Evolutionary conservation across 805 yeast species (phyloP).

Genomic region (Starmerella riodocensis): DNA sequence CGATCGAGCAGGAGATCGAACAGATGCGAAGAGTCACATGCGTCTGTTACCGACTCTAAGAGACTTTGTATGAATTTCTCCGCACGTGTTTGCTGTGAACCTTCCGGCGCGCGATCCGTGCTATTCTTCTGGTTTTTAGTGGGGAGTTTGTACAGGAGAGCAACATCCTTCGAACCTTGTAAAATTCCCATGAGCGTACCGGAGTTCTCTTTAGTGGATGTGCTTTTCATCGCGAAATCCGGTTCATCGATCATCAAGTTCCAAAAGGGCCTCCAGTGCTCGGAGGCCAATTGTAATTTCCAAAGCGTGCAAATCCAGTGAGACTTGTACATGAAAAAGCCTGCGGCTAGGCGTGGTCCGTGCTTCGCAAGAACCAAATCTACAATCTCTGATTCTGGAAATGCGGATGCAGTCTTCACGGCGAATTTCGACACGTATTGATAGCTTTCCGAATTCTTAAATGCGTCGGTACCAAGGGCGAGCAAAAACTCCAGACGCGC

Average conservation of each 20-base stretch:
- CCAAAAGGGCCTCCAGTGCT: background rate
- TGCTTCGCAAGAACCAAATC: background rate
- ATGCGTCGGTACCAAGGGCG: background rate
- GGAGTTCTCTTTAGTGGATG: background rate
- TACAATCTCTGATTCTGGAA: background rate
- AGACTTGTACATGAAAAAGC: background rate
- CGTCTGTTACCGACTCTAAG: slow-evolving; percentile 8
- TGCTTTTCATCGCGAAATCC: background rate
- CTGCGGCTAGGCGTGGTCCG: background rate
- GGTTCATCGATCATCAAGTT: background rate
- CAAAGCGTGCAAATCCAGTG: background rate
- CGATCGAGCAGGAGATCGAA: background rate
- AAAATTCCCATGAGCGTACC: slow-evolving; percentile 3
- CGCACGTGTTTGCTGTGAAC: background rate
- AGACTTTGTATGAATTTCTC: slow-evolving; percentile 4
- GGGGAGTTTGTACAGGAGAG: slow-evolving; percentile 3
- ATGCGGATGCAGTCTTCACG: background rate
- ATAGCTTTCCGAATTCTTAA: background rate
- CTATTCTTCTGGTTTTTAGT: background rate
- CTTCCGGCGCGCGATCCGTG: background rate
- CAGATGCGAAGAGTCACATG: slow-evolving; percentile 1
- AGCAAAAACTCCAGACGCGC: background rate
- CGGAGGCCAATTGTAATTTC: background rate
- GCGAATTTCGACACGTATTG: background rate
- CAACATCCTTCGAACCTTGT: slow-evolving; percentile 6